Base-by-base conservation (phyloP, 2,329 filamentous ascomycete species). In the Pyrenochaeta sp. region DNA sequence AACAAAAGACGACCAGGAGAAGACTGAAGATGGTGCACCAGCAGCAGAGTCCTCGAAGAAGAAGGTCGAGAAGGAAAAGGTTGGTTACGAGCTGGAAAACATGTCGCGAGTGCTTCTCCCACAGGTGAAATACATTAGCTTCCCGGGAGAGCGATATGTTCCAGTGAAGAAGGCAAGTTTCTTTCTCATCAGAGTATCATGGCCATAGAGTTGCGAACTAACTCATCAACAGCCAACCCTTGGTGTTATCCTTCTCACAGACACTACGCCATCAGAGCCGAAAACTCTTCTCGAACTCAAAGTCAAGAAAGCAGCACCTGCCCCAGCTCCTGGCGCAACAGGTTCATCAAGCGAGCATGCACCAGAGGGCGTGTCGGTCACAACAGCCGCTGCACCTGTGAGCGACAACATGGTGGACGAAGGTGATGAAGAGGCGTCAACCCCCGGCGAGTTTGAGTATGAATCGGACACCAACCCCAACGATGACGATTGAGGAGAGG, bases 41-140 rank as follows among this genome's bases (percentile, higher is more conserved):
- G 66, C 78, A 23, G 79, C 83, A 1, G 77, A 81, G 33, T 85
- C 88, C 12, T 79, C 82, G 32, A 97, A 94, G 85, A 97, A 96
- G 85, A 96, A 95, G 83, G 81, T 82, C 0, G 92, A 97, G 78
- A 96, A 95, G 81, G 95, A 99, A 81, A 98, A 97, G 85, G 85
- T 96, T 54, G 95, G 95, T 64, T 97, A 95, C 74, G 92, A 97
- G 61, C 85, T 99, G 58, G 91, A 95, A 73, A 99, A 99, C 82
- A 96, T 99, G 92, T 96, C 90, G 49, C 87, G 95, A 67, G 92
- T 99, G 31, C 85, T 99, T 42, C 95, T 93, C 1, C 86, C 87
- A 41, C 95, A 99, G 80, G 85, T 98, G 71, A 97, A 96, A 81
- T 97, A 94, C 76, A 91, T 99, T 71, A 96, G 87, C 76, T 97